Base-by-base conservation (phyloP, 495 filamentous ascomycete genomes). In the Penicillium alfredii region DNA sequence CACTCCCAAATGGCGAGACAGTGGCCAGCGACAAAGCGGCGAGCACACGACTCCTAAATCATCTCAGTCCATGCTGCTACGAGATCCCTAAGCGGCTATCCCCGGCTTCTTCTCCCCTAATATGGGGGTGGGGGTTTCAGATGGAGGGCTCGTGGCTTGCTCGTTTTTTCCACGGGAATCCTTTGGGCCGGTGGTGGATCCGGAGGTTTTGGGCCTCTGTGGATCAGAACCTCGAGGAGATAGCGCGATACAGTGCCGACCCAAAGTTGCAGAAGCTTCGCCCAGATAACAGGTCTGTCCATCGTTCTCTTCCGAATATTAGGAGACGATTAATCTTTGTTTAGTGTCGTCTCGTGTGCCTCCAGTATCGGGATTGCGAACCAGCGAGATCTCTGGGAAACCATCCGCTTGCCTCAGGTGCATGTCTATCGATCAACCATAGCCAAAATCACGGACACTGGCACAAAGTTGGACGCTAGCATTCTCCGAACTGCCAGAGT, bases 1-100 rank as follows among this genome's bases (percentile, higher is more conserved):
- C 39, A 8, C 42, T 58, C 6, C 80, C 5, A 35, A 60, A 11
- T 78, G 76, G 70, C 73, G 82, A 69, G 42, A 64, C 10, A 61
- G 72, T 32, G 43, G 71, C 34, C 17, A 60, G 54, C 12, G 76
- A 79, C 38, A 64, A 80, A 37, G 70, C 84, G n/a, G 72, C 77
- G 7, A 71, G 63, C 12, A 78, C 66, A 0, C 61, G 77, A 3
- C 47, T 74, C 7, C 47, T 78, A 18, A 74, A 69, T 3, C 73
- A 72, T 51, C 47, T 80, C 8, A 65, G 55, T 17, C 73, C 74
- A 1, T 70, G 63, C 38, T 61, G 70, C 15, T 76, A 72, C 53
- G 64, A 69, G 17, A 34, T 25, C 4, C 59, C 59, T 0, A 56
- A 55, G 11, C 46, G 28, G 33, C 55, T 49, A 28, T 42, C 26